Base-by-base conservation (phyloP, 2,329 filamentous ascomycete genomes). In the Xylaria polymorpha region DNA sequence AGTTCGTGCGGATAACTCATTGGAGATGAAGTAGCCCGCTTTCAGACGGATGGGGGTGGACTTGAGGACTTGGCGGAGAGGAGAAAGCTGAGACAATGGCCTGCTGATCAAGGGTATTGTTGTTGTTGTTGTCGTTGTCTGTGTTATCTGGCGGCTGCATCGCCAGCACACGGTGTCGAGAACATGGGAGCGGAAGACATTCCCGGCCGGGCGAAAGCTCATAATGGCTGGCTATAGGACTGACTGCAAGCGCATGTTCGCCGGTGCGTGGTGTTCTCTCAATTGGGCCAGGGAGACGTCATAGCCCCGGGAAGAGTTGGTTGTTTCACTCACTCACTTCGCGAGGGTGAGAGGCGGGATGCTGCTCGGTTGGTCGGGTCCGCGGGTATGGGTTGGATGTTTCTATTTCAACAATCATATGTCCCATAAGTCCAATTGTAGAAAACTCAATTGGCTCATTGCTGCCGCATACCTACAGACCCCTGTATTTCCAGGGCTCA, bases 131-230 rank as follows among this genome's bases (percentile, higher is more conserved):
- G 35, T 48, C 9, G 57, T 20, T 14, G 18, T 2, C 10, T 20
- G 15, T 25, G 18, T 46, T 29, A 70, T 55, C 50, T 71, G 72
- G 65, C 71, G 70, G 72, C 73, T 76, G 73, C 77, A 78, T 67
- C 73, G 74, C 73, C 77, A 76, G 73, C 77, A 78, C 59, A 78
- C 64, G 68, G 65, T 74, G 74, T 75, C 71, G 64, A 74, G 71
- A 71, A 66, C 64, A 62, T 71, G 68, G 51, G 70, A 73, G 72
- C 75, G 73, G 71, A 76, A 69, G 37, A 76, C 66, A 67, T 73
- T 75, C 71, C 72, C 74, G 70, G 75, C 64, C 68, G 76, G 74
- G 73, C 75, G 74, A 72, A 76, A 71, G 76, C 74, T 77, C 78
- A 79, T 79, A 74, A 71, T 79, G 77, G 72, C 35, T 37, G 37